Evolutionary conservation across 2,329 filamentous ascomycete genomes (phyloP).

Genomic region (Aspergillus udagawae): DNA sequence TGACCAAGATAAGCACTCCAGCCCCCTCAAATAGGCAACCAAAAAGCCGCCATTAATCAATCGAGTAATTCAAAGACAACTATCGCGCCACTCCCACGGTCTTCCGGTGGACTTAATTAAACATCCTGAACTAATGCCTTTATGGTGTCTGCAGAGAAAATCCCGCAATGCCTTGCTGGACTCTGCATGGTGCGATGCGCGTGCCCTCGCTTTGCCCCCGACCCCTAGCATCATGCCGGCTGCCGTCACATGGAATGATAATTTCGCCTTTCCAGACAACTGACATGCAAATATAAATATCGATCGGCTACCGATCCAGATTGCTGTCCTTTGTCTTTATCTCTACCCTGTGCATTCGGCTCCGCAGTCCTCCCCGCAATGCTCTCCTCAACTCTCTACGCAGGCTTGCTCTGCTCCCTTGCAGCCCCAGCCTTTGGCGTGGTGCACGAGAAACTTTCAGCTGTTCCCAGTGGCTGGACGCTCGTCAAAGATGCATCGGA

Average conservation of each 20-base stretch:
- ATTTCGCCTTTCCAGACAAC: background rate
- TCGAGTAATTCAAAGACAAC: background rate
- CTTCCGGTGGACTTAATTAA: background rate
- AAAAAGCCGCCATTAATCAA: background rate
- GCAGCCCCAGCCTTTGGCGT: constrained; percentile 15
- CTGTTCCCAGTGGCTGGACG: constrained; percentile 16
- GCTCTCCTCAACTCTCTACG: constrained; percentile 9
- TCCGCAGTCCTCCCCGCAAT: background rate
- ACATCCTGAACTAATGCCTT: background rate
- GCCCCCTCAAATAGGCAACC: background rate
- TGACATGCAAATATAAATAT: background rate
- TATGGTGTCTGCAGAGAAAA: background rate
- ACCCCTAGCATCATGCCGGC: background rate
- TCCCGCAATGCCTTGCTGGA: background rate
- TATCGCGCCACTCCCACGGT: background rate
- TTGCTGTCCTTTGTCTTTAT: background rate
- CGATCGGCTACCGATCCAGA: background rate
- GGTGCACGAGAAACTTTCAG: constrained; percentile 18
- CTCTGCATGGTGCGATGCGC: background rate
- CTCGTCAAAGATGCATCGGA: constrained; percentile 11
- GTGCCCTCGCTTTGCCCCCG: background rate
- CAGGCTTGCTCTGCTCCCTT: constrained; percentile 18
- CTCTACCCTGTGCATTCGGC: background rate
- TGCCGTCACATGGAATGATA: background rate
- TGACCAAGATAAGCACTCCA: background rate